Base-by-base conservation (phyloP, 2,329 filamentous ascomycete species). In the Trichoderma polysporum region DNA sequence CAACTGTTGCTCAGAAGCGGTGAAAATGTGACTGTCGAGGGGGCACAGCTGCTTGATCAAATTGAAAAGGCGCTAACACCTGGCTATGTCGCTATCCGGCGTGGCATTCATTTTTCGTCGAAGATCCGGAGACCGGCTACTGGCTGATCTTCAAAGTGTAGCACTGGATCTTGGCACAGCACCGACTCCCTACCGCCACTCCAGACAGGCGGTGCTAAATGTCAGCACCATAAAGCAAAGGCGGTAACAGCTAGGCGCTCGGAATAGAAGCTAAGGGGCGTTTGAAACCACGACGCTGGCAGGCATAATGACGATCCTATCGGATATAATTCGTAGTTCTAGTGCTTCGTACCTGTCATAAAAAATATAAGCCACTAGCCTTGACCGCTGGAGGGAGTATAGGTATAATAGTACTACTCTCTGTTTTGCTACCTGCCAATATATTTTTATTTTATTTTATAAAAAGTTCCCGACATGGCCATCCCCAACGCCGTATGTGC, bases 81-180 rank as follows among this genome's bases (percentile, higher is more conserved):
- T 56, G 53, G 19, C 10, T 22, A 54, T 63, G 60, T 54, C 35
- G 60, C 27, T 63, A 54, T 54, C 60, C 60, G 50, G 60, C 27
- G 50, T 63, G 35, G 27, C 27, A 54, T 63, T 56, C 37, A 9
- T 33, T n/a, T 27, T 31, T 45, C n/a, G 49, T 54, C 50, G 60
- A 54, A 45, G 60, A 63, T 63, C 60, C 60, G 60, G 60, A 63
- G 49, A 22, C 50, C 49, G 60, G 60, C 60, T 54, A 54, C 49
- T 54, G 37, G 60, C 60, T 63, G 35, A 54, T 54, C 60, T 39
- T 63, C 50, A 33, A 31, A 29, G 54, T 25, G 49, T 45, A 17
- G 37, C 39, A 61, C 58, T 50, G 29, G 58, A 50, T 56, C 53
- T 56, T 56, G 53, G 53, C 53, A 25, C 31, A 39, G 53, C 33